phyloP scores from a whole-genome alignment of 176 grass and related monocot genomes.

The Eleusine coracana region DNA sequence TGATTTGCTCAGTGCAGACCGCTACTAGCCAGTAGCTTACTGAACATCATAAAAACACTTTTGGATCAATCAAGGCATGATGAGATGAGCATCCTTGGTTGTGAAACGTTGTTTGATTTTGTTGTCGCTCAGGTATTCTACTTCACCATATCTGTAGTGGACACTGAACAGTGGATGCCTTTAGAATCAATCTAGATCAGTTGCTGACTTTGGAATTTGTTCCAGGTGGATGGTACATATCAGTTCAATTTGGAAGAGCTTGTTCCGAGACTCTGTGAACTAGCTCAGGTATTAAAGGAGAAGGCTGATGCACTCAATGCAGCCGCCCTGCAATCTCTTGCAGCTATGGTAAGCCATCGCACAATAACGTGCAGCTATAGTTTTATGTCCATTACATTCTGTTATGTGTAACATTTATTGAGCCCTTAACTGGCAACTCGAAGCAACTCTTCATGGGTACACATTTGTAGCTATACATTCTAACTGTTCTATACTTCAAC shows the following conservation, averaged over 20 bases:
- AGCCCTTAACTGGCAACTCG: too few species aligned
- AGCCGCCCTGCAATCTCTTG: conserved; percentile 76
- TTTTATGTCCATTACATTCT: conserved; percentile 26
- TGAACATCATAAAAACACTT: conserved; percentile 85
- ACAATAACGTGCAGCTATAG: not conserved
- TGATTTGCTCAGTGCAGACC: conserved; percentile 65
- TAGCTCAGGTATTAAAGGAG: conserved; percentile 81
- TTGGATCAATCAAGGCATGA: conserved; percentile 92
- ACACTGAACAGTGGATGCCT: too few species aligned
- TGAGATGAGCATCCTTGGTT: conserved; percentile 81
- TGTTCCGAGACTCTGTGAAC: conserved; percentile 80
- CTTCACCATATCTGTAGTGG: not conserved
- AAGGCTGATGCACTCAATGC: conserved; percentile 50
- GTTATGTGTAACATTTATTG: too few species aligned
- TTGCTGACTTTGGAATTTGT: too few species aligned
- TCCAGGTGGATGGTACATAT: conserved; percentile 91
- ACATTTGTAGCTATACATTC: too few species aligned
- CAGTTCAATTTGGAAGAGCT: conserved; percentile 97
- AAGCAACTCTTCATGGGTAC: too few species aligned
- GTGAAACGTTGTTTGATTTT: conserved; percentile 98
- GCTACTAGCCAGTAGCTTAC: conserved; percentile 86
- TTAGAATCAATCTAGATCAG: conserved; percentile 19
- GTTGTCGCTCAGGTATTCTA: conserved; percentile 76
- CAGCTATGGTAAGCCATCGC: conserved; percentile 65
- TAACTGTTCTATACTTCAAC: too few species aligned